These are phyloP conservation scores for Bertia moriformis DNA, from an alignment of 2,329 filamentous ascomycete species.

Conservation along the genomic window DNA sequence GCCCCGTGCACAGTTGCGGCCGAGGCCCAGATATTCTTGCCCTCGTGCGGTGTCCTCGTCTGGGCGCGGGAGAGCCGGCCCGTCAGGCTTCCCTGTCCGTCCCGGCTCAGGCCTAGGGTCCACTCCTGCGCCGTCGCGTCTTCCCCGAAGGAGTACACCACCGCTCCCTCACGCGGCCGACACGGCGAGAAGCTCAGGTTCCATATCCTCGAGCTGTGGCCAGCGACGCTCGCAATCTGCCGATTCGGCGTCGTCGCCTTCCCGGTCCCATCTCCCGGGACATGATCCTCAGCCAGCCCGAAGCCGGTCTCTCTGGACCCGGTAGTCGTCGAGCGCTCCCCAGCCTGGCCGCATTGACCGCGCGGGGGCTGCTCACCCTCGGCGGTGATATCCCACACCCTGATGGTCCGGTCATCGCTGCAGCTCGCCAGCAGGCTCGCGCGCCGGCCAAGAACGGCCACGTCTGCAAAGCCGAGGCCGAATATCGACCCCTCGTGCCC, in stretches of 20 bases:
- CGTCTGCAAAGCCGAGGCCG: conserved; percentile 56
- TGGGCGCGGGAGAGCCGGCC: conserved; percentile 31
- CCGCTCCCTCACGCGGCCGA: conserved; percentile 17
- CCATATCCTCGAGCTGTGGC: conserved; percentile 84
- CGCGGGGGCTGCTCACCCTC: conserved; percentile 11
- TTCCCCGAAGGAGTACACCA: conserved; percentile 68
- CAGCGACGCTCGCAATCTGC: conserved; percentile 62
- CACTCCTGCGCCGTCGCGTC: conserved; percentile 67
- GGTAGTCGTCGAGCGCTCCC: conserved; percentile 12
- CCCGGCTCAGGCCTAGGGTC: conserved; percentile 31
- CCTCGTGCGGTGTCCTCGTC: conserved; percentile 53
- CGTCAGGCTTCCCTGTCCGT: conserved; percentile 3
- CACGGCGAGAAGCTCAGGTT: conserved; percentile 53
- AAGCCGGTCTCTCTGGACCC: conserved; percentile 52
- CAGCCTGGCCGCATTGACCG: conserved; percentile 10
- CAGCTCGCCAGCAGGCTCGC: conserved; percentile 70
- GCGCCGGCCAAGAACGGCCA: conserved; percentile 22
- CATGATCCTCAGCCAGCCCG: conserved; percentile 24
- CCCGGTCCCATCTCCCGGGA: conserved; percentile 10
- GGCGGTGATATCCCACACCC: conserved; percentile 67
- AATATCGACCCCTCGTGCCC: conserved; percentile 90
- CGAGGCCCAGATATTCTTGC: conserved; percentile 84
- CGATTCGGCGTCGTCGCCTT: conserved; percentile 15
- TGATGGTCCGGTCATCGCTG: conserved; percentile 83
- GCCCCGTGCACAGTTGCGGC: conserved; percentile 20